Evolutionary conservation across 2,329 filamentous ascomycete genomes (phyloP).

Genomic region (Aspergillaceae sp.): DNA sequence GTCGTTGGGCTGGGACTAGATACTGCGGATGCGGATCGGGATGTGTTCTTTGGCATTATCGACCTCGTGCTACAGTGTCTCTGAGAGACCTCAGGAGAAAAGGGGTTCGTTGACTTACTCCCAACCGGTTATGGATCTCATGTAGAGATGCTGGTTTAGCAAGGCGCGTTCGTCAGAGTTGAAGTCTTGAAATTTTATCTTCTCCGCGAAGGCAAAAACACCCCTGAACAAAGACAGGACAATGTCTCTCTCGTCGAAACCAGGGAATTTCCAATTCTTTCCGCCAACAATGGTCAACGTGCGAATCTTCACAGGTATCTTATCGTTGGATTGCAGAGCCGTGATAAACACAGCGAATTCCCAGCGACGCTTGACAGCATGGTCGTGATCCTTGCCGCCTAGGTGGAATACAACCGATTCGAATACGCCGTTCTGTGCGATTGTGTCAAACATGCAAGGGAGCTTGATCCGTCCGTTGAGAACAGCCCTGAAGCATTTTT

Average conservation of each 20-base stretch:
- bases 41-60: slow-evolving; percentile 36
- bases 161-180: too few species aligned
- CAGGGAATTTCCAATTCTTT: neutral
- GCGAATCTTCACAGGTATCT: too few species aligned
- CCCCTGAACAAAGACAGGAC: too few species aligned
- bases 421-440: neutral
- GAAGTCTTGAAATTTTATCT: too few species aligned
- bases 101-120: too few species aligned
- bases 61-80: slow-evolving; percentile 37
- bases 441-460: too few species aligned
- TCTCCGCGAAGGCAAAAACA: too few species aligned
- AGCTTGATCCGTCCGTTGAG: too few species aligned
- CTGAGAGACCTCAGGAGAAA: slow-evolving; percentile 5
- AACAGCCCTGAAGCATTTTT: too few species aligned
- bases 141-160: neutral
- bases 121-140: neutral
- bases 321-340: neutral
- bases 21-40: slow-evolving; percentile 33
- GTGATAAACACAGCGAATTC: neutral
- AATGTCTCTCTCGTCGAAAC: too few species aligned
- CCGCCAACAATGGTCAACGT: neutral
- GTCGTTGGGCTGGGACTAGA: slow-evolving; percentile 52
- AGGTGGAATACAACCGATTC: neutral
- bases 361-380: neutral
- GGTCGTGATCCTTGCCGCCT: neutral